Conservation (phyloP, 805 yeast species). For the Ogataea polymorpha region DNA sequence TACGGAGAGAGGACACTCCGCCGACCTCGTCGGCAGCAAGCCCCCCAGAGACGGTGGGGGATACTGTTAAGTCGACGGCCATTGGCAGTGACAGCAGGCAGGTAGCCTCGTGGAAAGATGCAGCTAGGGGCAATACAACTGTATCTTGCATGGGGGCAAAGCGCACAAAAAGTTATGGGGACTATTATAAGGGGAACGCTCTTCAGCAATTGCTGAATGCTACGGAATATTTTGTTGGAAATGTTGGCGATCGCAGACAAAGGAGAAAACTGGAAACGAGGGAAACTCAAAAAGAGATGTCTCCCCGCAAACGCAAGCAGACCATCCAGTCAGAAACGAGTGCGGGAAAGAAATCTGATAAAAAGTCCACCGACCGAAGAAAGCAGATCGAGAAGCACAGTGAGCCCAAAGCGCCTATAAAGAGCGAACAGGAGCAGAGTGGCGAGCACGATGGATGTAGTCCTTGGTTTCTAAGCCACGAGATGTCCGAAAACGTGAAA, state of each 20-base stretch:
- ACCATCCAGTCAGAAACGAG: too few relatives aligned
- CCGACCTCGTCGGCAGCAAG: conserved; percentile 6
- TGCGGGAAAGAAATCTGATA: too few relatives aligned
- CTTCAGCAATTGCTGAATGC: conserved; percentile 24
- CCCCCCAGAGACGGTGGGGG: background rate
- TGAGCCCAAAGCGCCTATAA: too few relatives aligned
- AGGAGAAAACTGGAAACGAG: background rate
- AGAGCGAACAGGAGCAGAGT: background rate
- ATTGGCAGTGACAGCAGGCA: background rate
- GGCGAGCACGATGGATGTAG: background rate
- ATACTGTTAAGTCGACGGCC: background rate
- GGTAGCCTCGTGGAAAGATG: background rate
- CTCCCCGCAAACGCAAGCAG: too few relatives aligned
- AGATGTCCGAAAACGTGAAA: conserved; percentile 14
- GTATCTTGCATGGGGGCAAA: background rate
- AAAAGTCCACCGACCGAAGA: too few relatives aligned
- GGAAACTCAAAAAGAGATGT: background rate
- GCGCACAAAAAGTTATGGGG: conserved; percentile 7
- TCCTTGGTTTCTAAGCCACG: conserved; percentile 26
- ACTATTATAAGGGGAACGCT: conserved; percentile 17
- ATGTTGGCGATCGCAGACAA: background rate
- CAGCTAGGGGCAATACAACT: too few relatives aligned
- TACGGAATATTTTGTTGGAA: conserved; percentile 22
- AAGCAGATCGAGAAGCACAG: too few relatives aligned
- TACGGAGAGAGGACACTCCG: conserved; percentile 3